Base-by-base conservation (phyloP, 2,329 filamentous ascomycete genomes). In the Tolypocladium inflatum region DNA sequence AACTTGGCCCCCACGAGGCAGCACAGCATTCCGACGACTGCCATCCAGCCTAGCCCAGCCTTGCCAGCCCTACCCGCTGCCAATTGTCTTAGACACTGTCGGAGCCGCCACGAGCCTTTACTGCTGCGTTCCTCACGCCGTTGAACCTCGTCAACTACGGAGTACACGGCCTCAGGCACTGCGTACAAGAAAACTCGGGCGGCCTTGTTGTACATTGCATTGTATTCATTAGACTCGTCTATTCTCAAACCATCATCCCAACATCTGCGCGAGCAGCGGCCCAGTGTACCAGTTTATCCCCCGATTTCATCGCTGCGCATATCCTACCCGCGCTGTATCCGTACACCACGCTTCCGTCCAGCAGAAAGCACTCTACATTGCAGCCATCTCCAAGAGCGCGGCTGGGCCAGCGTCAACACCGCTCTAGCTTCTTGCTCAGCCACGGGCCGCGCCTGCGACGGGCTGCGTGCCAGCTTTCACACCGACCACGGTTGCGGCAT, bases 31-130 rank as follows among this genome's bases (percentile, higher is more conserved):
- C 55, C 48, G 45, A 13, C 17, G 37, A 38, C 35, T 23, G n/a
- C 43, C 17, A 41, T 15, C 30, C 51, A 38, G 33, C 51, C 37
- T 41, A 26, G 37, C 21, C 53, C 50, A 52, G 48, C 55, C 55
- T 38, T 57, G 45, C 53, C 50, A 52, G 48, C 55, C 55, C 48
- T 57, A 54, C 48, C 55, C 55, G 37, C 35, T 37, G 50, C 26
- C 48, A 26, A 6, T 9, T 57, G 55, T 57, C 55, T 57, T 5
- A 57, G 55, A 54, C 55, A 57, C 4, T 52, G 37, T 53, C 55
- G 26, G 35, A 33, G 19, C 21, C 33, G 48, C 45, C 50, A 35
- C 55, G 38, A 38, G 37, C 26, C 17, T 51, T 26, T n/a, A 3
- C 9, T 3, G 26, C 30, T 19, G 21, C 21, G 7, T 48, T 17